Evolutionary conservation across 2,329 filamentous ascomycete genomes (phyloP), one percentile per base, ranked within the genome.

Genomic region (Aspergillus sp.): DNA sequence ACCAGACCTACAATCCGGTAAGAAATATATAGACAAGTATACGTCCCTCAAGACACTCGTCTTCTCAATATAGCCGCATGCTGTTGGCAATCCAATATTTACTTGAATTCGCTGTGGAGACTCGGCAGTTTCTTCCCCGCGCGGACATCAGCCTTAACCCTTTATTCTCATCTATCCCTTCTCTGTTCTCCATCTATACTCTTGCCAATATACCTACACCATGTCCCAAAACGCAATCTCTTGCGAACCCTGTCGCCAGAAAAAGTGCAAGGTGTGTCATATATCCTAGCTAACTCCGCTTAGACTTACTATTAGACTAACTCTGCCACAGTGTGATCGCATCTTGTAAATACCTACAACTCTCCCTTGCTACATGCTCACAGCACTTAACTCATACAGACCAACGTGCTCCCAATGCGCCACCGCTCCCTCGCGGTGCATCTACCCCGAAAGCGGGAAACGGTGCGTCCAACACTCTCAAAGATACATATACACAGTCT

Each of bases 371-470:
- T 3, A 11, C 19, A 33, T 30, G 10, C 26, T 4, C n/a, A 22
- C 22, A 22, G 22, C 6, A 3, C 3, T 52, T 55, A 50, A 57
- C 9, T 6, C 13, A 30, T n/a, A 9, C 16, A 60, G 58, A n/a
- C 58, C 58, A 3, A 38, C 46, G 14, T 60, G 58, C 41, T 53
- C 50, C 2, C 58, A 60, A 47, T 60, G 58, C 17, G 24, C 52
- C 14, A 32, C 53, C 10, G 49, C 52, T 10, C 46, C 56, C 14
- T 47, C 50, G 7, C 47, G 35, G 52, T 60, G 58, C 44, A 49
- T 49, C n/a, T 60, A 60, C 19, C 56, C 56, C 5, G 54, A 60
- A 36, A 57, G 56, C 20, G 58, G 58, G 17, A 60, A 60, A 44
- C 52, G 57, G 57, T 60, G 49, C 26, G 7, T 41, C 32, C 32